These are phyloP conservation scores for Auricularia auricula-judae DNA, from an alignment of 768 basidiomycete species.

Conservation along the genomic window DNA sequence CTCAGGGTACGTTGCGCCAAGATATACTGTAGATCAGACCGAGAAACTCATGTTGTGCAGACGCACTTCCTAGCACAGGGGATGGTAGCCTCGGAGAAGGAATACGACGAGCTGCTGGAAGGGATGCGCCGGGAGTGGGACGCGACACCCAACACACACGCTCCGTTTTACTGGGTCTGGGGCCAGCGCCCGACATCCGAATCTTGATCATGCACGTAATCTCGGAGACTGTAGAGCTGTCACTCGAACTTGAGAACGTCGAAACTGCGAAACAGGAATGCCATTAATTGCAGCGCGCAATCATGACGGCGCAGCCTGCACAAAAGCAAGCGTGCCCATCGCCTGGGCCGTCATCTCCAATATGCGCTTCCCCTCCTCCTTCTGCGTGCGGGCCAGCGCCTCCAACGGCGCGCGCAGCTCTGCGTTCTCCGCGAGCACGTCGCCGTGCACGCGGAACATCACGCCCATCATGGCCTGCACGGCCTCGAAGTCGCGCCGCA, in stretches of 20 bases:
- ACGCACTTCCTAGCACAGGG: neutral
- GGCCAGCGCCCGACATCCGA: neutral
- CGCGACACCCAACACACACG: neutral
- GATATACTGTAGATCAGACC: neutral
- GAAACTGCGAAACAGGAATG: too few species aligned
- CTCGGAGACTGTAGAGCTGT: too few species aligned
- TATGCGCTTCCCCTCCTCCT: constrained; percentile 67
- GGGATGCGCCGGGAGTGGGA: neutral
- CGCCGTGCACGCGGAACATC: constrained; percentile 77
- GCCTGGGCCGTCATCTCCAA: constrained; percentile 64
- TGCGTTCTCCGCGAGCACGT: constrained; percentile 58
- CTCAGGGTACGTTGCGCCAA: neutral
- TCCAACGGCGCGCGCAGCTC: constrained; percentile 53
- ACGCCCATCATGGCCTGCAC: constrained; percentile 81
- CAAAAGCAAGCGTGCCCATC: constrained; percentile 65
- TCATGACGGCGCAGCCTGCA: constrained; percentile 49
- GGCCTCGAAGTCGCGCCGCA: constrained; percentile 88
- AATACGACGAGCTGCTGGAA: neutral
- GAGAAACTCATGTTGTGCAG: neutral
- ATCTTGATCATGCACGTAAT: too few species aligned
- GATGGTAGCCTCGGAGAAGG: neutral
- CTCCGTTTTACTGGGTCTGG: neutral
- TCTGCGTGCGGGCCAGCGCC: constrained; percentile 52
- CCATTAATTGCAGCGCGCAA: neutral
- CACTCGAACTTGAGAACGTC: too few species aligned